Percentiles rank a stretch among this genome's conserved stretches.
These are phyloP conservation scores for Septoria petroselini DNA, from an alignment of 2,329 filamentous ascomycete genomes.

Conservation along the genomic window DNA sequence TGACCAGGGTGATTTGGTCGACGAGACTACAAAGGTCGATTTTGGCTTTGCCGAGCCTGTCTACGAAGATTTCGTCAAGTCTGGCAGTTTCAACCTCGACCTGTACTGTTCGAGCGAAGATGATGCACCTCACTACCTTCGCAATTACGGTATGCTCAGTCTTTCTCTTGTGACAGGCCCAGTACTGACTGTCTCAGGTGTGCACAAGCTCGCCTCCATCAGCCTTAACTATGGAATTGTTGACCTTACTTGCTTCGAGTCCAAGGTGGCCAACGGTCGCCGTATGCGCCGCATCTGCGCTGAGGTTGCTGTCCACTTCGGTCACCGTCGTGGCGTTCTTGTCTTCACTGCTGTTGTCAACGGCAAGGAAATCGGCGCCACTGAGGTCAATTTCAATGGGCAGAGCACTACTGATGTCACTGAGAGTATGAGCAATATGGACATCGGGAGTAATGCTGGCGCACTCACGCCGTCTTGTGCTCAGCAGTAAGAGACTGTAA, in stretches of 20 bases:
- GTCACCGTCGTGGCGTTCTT: constrained; percentile 12
- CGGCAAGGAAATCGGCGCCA: constrained; percentile 8
- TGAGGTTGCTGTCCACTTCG: constrained; percentile 10
- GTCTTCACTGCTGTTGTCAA: constrained; percentile 3
- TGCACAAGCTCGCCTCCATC: constrained; percentile 11
- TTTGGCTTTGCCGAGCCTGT: neutral
- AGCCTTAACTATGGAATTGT: constrained; percentile 5
- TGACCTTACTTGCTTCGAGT: neutral
- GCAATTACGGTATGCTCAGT: neutral
- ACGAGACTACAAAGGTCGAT: constrained; percentile 13
- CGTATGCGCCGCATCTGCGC: neutral
- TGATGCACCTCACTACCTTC: constrained; percentile 7
- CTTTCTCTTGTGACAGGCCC: neutral
- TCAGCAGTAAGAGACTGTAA: too few relatives aligned
- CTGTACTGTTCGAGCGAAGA: constrained; percentile 14
- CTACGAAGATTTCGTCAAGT: too few relatives aligned
- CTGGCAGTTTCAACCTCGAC: neutral
- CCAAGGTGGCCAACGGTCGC: neutral
- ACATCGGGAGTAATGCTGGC: too few relatives aligned
- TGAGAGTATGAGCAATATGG: too few relatives aligned
- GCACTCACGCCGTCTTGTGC: too few relatives aligned
- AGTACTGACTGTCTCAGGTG: neutral
- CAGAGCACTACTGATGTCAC: neutral
- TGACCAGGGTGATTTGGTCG: constrained; percentile 17
- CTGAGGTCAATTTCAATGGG: constrained; percentile 9